Evolutionary conservation across 2,329 filamentous ascomycete species (phyloP).

Genomic region (Botryotinia globosa): DNA sequence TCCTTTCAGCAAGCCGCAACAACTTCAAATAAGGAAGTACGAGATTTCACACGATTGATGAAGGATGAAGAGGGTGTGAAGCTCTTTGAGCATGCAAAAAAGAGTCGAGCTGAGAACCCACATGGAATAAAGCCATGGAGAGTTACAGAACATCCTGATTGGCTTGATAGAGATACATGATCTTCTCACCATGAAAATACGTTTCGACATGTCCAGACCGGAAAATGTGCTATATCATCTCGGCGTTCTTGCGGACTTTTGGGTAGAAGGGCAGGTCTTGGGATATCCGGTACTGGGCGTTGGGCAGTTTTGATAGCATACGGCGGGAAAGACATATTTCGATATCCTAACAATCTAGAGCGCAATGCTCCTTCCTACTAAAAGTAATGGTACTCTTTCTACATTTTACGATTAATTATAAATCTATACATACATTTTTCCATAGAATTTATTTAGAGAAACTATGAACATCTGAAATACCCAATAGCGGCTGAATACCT

Average conservation of each 20-base stretch:
- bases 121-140: conserved; percentile 58
- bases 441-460: background rate
- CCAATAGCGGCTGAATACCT: background rate
- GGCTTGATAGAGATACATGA: conserved; percentile 43
- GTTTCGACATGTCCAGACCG: background rate
- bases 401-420: too few relatives aligned
- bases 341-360: background rate
- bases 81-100: conserved; percentile 51
- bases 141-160: conserved; percentile 57
- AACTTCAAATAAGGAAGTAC: conserved; percentile 50
- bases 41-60: conserved; percentile 41
- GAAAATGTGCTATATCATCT: background rate
- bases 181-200: background rate
- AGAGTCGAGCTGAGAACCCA: conserved; percentile 54
- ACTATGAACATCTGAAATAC: background rate
- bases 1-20: conserved; percentile 49
- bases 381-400: background rate
- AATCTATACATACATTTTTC: background rate
- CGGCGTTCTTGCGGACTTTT: background rate
- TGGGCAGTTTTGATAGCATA: background rate
- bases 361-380: background rate
- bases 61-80: conserved; percentile 37
- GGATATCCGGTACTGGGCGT: background rate
- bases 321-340: background rate
- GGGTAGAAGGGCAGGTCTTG: background rate